Base-by-base conservation (phyloP, 306 rosid genomes). In the Citrullus amarus region DNA sequence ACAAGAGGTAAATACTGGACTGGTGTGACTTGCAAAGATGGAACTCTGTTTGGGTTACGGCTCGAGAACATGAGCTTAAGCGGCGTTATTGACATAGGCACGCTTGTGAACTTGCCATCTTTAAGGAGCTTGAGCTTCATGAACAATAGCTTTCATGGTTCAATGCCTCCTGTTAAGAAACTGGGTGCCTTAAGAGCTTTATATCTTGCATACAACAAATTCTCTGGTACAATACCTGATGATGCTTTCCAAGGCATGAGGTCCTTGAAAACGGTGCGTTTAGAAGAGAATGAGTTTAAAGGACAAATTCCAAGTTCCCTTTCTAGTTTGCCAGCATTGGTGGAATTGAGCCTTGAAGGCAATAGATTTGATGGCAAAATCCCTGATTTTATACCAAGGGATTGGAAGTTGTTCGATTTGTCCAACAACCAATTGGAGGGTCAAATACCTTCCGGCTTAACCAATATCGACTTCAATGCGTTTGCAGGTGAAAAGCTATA, bases 361-460 rank as follows among this genome's bases (percentile, higher is more conserved):
- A 94, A 94, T 43, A 85, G 87, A 55, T 92, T 94, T 66, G 81
- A 71, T 48, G 98, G 98, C 4, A 44, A 2, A 2, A 82, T 94
- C 53, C 94, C 96, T 0, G 36, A 80, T 46, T 6, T 94, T 0
- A 50, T 58, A 0, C 84, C 18, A 51, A 80, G 83, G 3, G 18
- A 79, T 3, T 76, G 91, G 89, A 16, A 1, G 11, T 22, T 56
- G 8, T 12, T 91, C 44, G 38, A 92, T 71, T 67, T 89, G 20
- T 89, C 94, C n/a, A 88, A 89, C 78, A 93, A 93, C 79, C 80
- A 85, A 30, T 82, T 93, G 67, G 96, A 88, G 62, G 98, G 98
- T 13, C 84, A 86, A 84, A 75, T 93, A 18, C 97, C 98, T 0
- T 2, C 70, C 20, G 60, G 84, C 59, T 81, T 93, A 17, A 38